phyloP scores from a whole-genome alignment of 352 stramenopile genomes.

The Phytophthora parvispora region DNA sequence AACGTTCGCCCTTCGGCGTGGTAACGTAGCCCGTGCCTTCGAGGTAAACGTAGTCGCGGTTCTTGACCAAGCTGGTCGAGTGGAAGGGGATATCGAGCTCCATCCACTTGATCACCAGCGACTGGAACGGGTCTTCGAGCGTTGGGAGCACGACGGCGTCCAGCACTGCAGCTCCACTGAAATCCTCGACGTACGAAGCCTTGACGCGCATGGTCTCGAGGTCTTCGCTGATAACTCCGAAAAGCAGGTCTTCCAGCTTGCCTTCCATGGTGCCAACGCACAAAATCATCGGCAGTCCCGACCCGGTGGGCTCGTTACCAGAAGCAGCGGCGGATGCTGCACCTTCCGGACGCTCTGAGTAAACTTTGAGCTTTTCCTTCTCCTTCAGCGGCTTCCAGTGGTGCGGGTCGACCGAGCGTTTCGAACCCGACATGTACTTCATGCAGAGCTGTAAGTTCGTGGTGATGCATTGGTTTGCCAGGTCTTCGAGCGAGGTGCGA shows the following conservation, averaged over 20 bases:
- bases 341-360: slow-evolving; percentile 16
- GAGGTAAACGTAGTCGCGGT: slow-evolving; percentile 52
- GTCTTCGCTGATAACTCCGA: slow-evolving; percentile 42
- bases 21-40: slow-evolving; percentile 28
- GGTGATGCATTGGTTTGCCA: slow-evolving; percentile 34
- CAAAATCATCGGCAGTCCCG: slow-evolving; percentile 34
- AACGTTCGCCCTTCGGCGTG: slow-evolving; percentile 14
- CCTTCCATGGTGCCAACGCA: slow-evolving; percentile 37
- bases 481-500: slow-evolving; percentile 24
- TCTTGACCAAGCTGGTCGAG: slow-evolving; percentile 34
- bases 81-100: slow-evolving; percentile 38
- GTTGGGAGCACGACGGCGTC: slow-evolving; percentile 27
- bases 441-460: slow-evolving; percentile 22
- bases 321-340: slow-evolving; percentile 3
- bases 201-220: slow-evolving; percentile 48
- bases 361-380: slow-evolving; percentile 36
- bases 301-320: slow-evolving; percentile 14
- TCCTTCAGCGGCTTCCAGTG: slow-evolving; percentile 42
- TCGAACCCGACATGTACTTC: slow-evolving; percentile 31
- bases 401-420: slow-evolving; percentile 27
- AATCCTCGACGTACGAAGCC: slow-evolving; percentile 43
- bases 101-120: slow-evolving; percentile 45
- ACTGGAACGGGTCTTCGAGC: slow-evolving; percentile 30
- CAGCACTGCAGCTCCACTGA: slow-evolving; percentile 32
- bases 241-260: slow-evolving; percentile 46